Evolutionary conservation across 1,284 basidiomycete species (phyloP).

Genomic region (Leccinum ponderosum): DNA sequence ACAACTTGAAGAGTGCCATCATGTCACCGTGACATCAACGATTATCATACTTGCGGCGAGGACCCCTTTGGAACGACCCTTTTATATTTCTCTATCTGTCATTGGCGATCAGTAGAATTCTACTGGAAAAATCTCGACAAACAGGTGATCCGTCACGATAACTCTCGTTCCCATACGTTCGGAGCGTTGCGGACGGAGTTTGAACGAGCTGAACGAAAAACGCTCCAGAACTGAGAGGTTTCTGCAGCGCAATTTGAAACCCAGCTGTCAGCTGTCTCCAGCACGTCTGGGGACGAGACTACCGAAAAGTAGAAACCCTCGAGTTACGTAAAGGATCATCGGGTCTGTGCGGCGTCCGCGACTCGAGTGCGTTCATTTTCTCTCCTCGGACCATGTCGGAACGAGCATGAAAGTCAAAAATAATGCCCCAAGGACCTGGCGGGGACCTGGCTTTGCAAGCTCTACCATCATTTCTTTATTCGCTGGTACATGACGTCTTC

Average conservation of each 20-base stretch:
- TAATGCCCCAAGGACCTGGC: neutral
- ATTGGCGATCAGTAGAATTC: neutral
- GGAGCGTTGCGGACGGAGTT: too few species aligned
- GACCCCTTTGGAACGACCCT: neutral
- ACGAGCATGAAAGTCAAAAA: neutral
- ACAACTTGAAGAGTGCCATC: neutral
- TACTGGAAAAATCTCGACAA: neutral
- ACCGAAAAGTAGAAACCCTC: too few species aligned
- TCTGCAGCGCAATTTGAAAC: neutral
- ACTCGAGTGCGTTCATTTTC: conserved; percentile 11
- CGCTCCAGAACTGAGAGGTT: too few species aligned
- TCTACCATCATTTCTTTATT: neutral
- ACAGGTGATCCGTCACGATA: neutral
- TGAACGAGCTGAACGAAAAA: too few species aligned
- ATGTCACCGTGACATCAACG: neutral
- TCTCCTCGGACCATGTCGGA: conserved; percentile 5
- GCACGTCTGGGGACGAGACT: too few species aligned
- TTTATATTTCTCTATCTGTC: neutral
- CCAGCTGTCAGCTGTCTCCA: too few species aligned
- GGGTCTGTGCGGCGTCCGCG: neutral
- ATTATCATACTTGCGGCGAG: neutral
- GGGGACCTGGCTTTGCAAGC: neutral
- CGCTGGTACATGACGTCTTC: neutral
- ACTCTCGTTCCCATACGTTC: too few species aligned
- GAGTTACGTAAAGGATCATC: neutral